phyloP scores from a whole-genome alignment of 2,329 filamentous ascomycete species.

The Colletotrichum camelliae region DNA sequence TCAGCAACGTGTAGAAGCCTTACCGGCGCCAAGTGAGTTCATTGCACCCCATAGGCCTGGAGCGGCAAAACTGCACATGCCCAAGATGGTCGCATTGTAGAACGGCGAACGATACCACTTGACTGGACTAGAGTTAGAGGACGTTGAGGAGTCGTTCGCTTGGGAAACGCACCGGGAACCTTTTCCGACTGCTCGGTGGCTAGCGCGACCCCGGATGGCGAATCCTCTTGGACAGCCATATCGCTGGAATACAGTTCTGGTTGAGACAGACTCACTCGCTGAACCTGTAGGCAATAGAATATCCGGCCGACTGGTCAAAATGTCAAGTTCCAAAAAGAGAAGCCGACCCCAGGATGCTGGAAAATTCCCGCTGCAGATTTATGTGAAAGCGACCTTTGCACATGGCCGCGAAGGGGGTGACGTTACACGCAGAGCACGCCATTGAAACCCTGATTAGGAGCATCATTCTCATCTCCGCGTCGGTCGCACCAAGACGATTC shows the following conservation, averaged over 20 bases:
- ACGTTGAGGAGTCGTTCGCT: background rate
- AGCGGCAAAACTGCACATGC: conserved; percentile 32
- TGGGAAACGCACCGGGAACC: background rate
- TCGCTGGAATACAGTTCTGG: background rate
- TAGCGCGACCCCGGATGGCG: background rate
- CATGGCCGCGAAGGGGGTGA: background rate
- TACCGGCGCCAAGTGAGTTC: conserved; percentile 29
- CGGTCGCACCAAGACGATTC: background rate
- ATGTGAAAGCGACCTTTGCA: background rate
- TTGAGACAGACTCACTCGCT: background rate
- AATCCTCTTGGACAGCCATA: background rate
- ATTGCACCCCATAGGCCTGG: conserved; percentile 34
- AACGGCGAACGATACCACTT: conserved; percentile 30
- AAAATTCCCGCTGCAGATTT: background rate
- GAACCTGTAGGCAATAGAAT: background rate
- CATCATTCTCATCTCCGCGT: background rate
- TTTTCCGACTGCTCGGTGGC: background rate
- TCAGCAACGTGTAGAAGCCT: background rate
- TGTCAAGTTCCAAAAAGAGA: background rate
- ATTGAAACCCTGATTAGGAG: background rate
- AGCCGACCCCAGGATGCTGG: background rate
- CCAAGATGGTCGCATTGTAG: conserved; percentile 33
- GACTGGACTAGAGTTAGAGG: background rate
- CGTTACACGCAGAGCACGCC: conserved; percentile 10
- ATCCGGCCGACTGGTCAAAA: background rate